phyloP scores from a whole-genome alignment of 352 stramenopile species.

The Phytophthora pini region DNA sequence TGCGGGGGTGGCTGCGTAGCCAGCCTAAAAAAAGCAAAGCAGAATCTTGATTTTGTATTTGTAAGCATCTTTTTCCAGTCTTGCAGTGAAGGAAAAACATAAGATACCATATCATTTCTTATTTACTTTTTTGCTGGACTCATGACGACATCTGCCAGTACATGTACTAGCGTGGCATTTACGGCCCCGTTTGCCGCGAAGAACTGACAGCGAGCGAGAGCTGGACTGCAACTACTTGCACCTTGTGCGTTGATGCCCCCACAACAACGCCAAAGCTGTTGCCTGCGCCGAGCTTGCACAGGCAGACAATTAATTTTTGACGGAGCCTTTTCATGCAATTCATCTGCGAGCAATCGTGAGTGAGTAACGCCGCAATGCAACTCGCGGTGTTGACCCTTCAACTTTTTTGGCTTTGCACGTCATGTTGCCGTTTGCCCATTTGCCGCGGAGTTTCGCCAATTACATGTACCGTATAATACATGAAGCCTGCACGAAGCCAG shows the following conservation, averaged over 20 bases:
- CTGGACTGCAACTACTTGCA: neutral
- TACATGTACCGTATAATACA: no score
- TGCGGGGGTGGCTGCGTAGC: constrained; percentile 7
- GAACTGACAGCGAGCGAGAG: neutral
- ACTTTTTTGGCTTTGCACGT: constrained; percentile 10
- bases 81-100: constrained; percentile 1
- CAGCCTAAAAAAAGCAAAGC: neutral
- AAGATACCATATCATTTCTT: constrained; percentile 22
- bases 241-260: no score
- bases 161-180: constrained; percentile 8
- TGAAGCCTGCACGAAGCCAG: neutral
- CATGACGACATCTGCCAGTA: constrained; percentile 3
- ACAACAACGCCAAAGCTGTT: neutral
- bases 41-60: constrained; percentile 6
- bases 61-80: neutral
- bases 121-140: constrained; percentile 18
- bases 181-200: constrained; percentile 4
- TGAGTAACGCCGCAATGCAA: constrained; percentile 17
- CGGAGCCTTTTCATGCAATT: constrained; percentile 5
- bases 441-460: constrained; percentile 21
- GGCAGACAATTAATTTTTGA: constrained; percentile 7
- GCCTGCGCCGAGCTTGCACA: constrained; percentile 1
- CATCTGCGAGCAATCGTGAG: neutral
- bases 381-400: constrained; percentile 19
- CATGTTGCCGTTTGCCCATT: constrained; percentile 2